phyloP scores from a whole-genome alignment of 2,329 filamentous ascomycete species.

The Aspergillus sp. region DNA sequence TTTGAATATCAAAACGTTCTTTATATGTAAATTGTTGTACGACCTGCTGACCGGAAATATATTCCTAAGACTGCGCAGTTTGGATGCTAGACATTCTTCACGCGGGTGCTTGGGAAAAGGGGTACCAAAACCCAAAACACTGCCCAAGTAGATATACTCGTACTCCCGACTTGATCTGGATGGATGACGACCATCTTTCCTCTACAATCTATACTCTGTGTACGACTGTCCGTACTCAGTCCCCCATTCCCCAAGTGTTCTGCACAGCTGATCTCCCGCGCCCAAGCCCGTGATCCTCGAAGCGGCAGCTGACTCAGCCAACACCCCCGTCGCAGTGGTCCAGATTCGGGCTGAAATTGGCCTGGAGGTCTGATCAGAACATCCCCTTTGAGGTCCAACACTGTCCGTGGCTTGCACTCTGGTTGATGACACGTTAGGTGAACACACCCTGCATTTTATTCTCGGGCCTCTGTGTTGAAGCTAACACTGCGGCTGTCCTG shows the following conservation, averaged over 20 bases:
- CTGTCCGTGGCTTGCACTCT: neutral
- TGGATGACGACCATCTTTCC: neutral
- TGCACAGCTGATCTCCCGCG: slow-evolving; percentile 14
- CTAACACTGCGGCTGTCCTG: slow-evolving; percentile 5
- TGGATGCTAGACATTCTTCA: neutral
- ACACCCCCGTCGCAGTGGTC: slow-evolving; percentile 3
- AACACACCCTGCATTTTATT: neutral
- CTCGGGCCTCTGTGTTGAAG: neutral
- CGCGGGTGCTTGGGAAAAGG: neutral
- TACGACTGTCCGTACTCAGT: too few relatives aligned
- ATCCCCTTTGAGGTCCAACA: neutral
- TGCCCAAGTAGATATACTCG: neutral
- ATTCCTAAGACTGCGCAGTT: neutral
- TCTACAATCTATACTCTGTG: neutral
- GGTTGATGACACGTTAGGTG: slow-evolving; percentile 5
- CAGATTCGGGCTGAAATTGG: slow-evolving; percentile 6
- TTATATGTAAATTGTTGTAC: too few relatives aligned
- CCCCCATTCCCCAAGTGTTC: neutral
- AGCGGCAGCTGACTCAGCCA: slow-evolving; percentile 16
- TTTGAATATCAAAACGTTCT: too few relatives aligned
- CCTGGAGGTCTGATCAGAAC: slow-evolving; percentile 11
- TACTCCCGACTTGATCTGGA: neutral
- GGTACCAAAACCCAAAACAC: neutral
- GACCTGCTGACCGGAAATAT: neutral
- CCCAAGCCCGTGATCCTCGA: slow-evolving; percentile 9